phyloP scores from a whole-genome alignment of 2,329 filamentous ascomycete genomes.

The Dothistroma septosporum region DNA sequence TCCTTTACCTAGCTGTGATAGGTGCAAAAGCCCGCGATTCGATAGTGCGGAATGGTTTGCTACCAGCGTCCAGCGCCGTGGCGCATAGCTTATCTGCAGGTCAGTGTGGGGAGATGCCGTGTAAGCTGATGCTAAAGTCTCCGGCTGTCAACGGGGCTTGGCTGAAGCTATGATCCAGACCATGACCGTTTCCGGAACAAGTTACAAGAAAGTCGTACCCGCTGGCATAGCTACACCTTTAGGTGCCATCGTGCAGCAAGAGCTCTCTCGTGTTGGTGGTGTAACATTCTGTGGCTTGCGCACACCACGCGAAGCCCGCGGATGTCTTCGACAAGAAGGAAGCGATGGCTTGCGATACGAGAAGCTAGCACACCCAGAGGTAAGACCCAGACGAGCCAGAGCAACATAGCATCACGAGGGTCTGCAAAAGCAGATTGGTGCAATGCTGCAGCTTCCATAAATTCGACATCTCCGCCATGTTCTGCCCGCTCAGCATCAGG shows the following conservation, averaged over 20 bases:
- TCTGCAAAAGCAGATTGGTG: neutral
- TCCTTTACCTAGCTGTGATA: neutral
- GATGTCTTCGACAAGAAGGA: neutral
- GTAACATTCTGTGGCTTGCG: neutral
- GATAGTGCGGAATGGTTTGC: neutral
- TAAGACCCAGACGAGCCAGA: neutral
- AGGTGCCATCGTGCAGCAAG: neutral
- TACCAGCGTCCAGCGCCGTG: neutral
- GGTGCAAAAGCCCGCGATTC: neutral
- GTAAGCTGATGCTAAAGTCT: neutral
- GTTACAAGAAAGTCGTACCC: neutral
- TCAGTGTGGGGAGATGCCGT: neutral
- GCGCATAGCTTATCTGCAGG: neutral
- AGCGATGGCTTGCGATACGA: neutral
- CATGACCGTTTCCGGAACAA: neutral
- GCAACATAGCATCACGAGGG: neutral
- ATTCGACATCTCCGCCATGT: neutral
- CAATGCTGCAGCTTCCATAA: neutral
- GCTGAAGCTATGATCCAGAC: slow-evolving; percentile 1
- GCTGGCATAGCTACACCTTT: neutral
- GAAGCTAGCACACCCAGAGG: neutral
- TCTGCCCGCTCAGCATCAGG: neutral
- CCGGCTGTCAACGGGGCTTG: neutral
- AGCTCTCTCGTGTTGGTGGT: neutral
- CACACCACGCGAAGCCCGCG: slow-evolving; percentile 17